Conservation (phyloP, 192 early-diverging fungal genomes). For the Coemansia sp. region DNA sequence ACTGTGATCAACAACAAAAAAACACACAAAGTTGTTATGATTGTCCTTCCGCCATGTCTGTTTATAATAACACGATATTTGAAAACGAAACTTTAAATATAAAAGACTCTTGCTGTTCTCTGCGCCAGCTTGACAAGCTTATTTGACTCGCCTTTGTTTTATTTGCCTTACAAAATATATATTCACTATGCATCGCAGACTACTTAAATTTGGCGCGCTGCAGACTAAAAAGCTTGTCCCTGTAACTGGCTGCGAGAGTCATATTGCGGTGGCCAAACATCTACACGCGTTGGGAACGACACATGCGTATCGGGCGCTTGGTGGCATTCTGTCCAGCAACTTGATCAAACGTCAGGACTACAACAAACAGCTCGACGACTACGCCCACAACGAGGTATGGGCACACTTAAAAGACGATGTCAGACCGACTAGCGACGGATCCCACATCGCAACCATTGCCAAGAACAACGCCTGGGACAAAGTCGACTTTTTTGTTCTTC, state of each 20-base stretch:
- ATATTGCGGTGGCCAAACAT: background rate
- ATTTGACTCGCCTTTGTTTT: no score
- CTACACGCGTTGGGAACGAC: background rate
- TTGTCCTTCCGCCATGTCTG: no score
- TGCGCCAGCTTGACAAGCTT: no score
- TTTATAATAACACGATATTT: no score
- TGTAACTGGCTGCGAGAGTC: background rate
- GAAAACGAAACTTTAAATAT: no score
- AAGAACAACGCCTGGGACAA: background rate
- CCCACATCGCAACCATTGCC: background rate
- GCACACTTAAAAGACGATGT: background rate
- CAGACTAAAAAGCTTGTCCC: background rate
- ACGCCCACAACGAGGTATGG: constrained; percentile 3
- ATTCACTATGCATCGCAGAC: no score
- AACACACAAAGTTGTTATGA: no score
- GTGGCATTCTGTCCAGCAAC: background rate
- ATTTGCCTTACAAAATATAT: no score
- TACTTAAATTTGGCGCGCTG: constrained; percentile 1
- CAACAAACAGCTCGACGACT: no score
- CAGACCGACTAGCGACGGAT: background rate
- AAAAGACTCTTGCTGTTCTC: no score
- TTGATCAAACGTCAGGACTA: background rate
- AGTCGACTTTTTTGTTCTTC: constrained; percentile 2
- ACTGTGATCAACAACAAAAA: no score
- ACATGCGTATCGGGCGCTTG: background rate